These are phyloP conservation scores for Aphanomyces invadans DNA, from an alignment of 352 stramenopile genomes.

Conservation along the genomic window DNA sequence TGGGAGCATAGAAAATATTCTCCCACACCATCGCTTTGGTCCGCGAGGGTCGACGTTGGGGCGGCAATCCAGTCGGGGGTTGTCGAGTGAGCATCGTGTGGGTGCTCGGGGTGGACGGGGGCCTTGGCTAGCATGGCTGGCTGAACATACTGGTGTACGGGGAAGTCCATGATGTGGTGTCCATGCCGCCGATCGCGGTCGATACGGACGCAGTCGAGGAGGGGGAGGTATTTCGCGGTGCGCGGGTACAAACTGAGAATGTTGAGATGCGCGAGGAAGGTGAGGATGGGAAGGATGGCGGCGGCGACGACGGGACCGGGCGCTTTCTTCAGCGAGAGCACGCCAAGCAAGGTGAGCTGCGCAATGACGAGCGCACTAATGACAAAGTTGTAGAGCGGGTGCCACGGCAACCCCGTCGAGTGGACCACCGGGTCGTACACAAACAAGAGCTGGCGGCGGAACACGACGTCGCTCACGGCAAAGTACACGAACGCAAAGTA, in stretches of 20 bases:
- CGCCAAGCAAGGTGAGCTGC: constrained; percentile 65
- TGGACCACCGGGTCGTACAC: constrained; percentile 57
- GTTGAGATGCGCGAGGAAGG: constrained; percentile 62
- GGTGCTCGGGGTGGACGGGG: constrained; percentile 2
- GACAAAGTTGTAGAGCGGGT: constrained; percentile 64
- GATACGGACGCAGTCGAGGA: constrained; percentile 68
- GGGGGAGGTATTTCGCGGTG: constrained; percentile 52
- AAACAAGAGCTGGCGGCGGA: constrained; percentile 56
- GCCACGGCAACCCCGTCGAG: constrained; percentile 65
- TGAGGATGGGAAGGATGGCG: constrained; percentile 64
- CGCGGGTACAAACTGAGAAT: constrained; percentile 57
- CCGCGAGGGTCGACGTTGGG: too few relatives aligned
- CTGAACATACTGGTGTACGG: constrained; percentile 2
- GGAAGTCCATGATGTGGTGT: neutral
- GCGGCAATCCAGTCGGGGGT: too few relatives aligned
- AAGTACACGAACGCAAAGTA: constrained; percentile 76
- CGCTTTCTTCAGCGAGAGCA: constrained; percentile 72
- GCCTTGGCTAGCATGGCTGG: neutral
- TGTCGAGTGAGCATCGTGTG: too few relatives aligned
- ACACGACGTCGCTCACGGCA: constrained; percentile 53
- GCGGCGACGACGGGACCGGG: constrained; percentile 46
- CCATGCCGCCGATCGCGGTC: constrained; percentile 38
- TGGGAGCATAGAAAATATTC: too few relatives aligned
- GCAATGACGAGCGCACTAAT: constrained; percentile 61
- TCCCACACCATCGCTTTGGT: too few relatives aligned